phyloP scores from a whole-genome alignment of 768 basidiomycete species.

The Lentinula detonsa region DNA sequence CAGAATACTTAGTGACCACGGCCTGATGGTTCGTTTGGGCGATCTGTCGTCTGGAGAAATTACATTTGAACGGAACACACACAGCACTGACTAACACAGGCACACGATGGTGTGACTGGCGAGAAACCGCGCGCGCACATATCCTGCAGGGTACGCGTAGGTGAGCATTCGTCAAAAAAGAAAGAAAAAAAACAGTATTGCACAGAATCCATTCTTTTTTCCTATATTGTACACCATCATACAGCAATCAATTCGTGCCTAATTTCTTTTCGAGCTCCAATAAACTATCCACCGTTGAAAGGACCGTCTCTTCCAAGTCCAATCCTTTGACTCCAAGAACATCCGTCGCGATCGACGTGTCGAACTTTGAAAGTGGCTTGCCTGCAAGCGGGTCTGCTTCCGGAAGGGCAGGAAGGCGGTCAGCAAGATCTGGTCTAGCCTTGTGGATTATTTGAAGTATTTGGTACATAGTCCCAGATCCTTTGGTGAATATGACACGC shows the following conservation, averaged over 20 bases:
- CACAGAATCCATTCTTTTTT: no score
- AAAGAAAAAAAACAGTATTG: no score
- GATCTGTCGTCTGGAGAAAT: no score
- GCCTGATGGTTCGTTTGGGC: no score
- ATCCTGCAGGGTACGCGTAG: no score
- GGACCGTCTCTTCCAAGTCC: neutral
- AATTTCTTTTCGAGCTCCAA: neutral
- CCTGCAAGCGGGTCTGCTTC: neutral
- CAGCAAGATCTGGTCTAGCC: neutral
- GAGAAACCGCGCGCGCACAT: no score
- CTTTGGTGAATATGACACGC: constrained; percentile 7
- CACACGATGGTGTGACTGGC: no score
- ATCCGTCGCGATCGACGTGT: constrained; percentile 1
- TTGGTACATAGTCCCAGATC: neutral
- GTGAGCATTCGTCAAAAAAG: no score
- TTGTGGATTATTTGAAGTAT: neutral
- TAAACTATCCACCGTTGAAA: neutral
- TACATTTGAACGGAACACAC: no score
- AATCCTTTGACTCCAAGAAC: neutral
- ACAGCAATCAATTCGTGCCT: neutral
- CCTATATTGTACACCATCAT: neutral
- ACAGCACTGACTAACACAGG: no score
- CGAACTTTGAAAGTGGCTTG: neutral
- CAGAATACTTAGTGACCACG: no score
- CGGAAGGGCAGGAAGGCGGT: neutral